phyloP scores from a whole-genome alignment of 225 moss, liverwort and hornwort genomes.

The Neckera pumila region DNA sequence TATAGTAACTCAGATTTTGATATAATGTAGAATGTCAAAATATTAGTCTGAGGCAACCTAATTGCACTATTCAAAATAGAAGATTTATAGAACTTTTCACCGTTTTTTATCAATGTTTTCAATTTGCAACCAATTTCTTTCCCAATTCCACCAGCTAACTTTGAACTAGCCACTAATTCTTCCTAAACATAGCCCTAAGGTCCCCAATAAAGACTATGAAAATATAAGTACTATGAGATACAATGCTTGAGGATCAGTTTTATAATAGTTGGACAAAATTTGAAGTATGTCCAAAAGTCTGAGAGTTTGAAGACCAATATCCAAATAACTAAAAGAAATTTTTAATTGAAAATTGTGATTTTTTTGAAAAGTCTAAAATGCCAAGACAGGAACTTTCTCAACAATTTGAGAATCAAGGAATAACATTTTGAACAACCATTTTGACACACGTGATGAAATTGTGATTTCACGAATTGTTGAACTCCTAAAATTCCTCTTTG shows the following conservation, averaged over 20 bases:
- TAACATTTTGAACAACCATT: not conserved
- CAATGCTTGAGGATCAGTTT: not conserved
- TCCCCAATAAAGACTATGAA: not conserved
- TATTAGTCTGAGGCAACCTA: no score
- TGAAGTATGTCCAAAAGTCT: not conserved
- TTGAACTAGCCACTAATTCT: no score
- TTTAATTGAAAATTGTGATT: not conserved
- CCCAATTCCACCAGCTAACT: no score
- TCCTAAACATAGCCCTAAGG: no score
- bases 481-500: not conserved
- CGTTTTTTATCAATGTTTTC: no score
- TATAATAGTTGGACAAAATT: not conserved
- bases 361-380: not conserved
- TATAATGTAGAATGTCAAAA: no score
- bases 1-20: no score
- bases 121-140: no score
- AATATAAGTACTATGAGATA: not conserved
- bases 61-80: no score
- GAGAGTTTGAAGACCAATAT: not conserved
- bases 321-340: not conserved
- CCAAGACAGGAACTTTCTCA: not conserved
- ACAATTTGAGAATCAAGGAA: not conserved
- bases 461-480: not conserved
- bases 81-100: no score
- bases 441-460: not conserved